phyloP scores from a whole-genome alignment of 768 basidiomycete species.

The Tephrocybe sp. region DNA sequence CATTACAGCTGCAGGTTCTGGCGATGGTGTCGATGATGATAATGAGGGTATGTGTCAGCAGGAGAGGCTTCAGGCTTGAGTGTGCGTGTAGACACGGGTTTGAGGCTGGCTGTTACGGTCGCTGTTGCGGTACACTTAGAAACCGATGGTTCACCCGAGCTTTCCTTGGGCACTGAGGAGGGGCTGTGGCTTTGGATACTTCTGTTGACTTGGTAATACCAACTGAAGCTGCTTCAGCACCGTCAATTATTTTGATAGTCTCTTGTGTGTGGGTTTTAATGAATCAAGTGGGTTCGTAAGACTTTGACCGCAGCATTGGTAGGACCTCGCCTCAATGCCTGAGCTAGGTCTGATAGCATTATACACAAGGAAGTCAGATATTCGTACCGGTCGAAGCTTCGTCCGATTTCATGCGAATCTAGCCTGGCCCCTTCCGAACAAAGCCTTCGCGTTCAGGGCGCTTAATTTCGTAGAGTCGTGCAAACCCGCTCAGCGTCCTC shows the following conservation, averaged over 20 bases:
- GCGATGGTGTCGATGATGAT: not conserved
- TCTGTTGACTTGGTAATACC: not conserved
- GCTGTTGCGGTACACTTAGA: not conserved
- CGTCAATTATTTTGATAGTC: slow-evolving; percentile 16
- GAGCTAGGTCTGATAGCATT: slow-evolving; percentile 54
- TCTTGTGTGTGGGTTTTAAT: slow-evolving; percentile 1
- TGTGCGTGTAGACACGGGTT: no score
- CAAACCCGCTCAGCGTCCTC: slow-evolving; percentile 86
- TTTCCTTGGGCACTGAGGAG: not conserved
- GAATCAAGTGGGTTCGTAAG: not conserved
- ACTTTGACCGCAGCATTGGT: slow-evolving; percentile 57
- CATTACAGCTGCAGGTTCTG: no score
- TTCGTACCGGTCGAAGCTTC: slow-evolving; percentile 63
- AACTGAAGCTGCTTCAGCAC: not conserved
- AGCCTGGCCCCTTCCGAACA: slow-evolving; percentile 80
- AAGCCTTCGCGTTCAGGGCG: slow-evolving; percentile 69
- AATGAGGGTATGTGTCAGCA: slow-evolving; percentile 1
- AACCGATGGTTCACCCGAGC: not conserved
- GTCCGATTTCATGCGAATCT: slow-evolving; percentile 45
- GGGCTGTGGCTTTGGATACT: not conserved
- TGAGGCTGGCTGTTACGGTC: no score
- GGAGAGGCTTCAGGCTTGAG: no score
- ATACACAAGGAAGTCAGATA: slow-evolving; percentile 11
- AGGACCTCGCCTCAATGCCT: slow-evolving; percentile 62
- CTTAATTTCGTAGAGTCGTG: slow-evolving; percentile 57